Evolutionary conservation across 768 basidiomycete species (phyloP).

Genomic region (Clitopilus hobsonii): DNA sequence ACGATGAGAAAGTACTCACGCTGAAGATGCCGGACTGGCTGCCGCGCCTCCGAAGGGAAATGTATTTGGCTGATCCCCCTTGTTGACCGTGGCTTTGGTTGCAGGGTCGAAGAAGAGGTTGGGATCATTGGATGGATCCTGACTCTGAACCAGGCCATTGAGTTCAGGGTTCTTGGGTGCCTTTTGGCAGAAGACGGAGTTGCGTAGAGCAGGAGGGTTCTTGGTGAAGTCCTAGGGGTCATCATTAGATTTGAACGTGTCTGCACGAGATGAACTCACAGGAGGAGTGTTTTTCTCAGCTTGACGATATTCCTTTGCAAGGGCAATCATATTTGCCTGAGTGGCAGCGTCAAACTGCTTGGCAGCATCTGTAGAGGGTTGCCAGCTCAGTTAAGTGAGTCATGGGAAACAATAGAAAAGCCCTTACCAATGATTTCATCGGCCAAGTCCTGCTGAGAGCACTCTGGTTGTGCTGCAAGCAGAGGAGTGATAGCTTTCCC

Average conservation of each 20-base stretch:
- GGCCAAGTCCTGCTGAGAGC: slow-evolving; percentile 54
- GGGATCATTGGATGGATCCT: slow-evolving; percentile 48
- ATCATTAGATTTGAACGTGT: no score
- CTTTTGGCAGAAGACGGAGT: slow-evolving; percentile 56
- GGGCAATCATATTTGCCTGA: slow-evolving; percentile 44
- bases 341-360: slow-evolving; percentile 48
- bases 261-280: slow-evolving; percentile 30
- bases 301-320: slow-evolving; percentile 50
- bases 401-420: neutral
- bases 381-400: neutral
- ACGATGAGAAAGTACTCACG: slow-evolving; percentile 10
- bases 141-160: slow-evolving; percentile 45
- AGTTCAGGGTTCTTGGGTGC: slow-evolving; percentile 46
- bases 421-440: slow-evolving; percentile 50
- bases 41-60: slow-evolving; percentile 35
- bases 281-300: slow-evolving; percentile 59
- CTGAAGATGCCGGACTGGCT: neutral
- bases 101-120: slow-evolving; percentile 49
- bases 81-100: slow-evolving; percentile 30
- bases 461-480: slow-evolving; percentile 46
- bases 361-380: slow-evolving; percentile 37
- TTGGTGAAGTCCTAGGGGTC: slow-evolving; percentile 46
- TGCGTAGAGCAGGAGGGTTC: slow-evolving; percentile 43
- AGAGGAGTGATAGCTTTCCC: slow-evolving; percentile 48
- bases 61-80: slow-evolving; percentile 44